Evolutionary conservation across 805 yeast species (phyloP).

Genomic region (Martiniozyma abietophila): DNA sequence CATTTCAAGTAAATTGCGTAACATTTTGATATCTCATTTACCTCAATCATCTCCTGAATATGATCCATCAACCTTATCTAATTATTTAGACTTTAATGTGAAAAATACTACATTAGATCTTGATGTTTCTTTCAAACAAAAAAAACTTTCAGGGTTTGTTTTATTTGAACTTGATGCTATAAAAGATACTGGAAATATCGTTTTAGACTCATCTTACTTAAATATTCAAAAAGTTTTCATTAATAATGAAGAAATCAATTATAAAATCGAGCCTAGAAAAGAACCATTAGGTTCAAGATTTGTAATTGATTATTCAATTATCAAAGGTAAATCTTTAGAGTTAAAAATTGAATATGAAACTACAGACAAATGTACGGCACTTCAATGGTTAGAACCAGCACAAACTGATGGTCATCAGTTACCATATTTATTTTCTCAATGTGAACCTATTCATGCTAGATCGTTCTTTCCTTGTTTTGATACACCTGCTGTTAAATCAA

Average conservation of each 20-base stretch:
- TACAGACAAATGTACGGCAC: conserved; percentile 68
- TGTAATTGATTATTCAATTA: conserved; percentile 22
- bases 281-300: conserved; percentile 58
- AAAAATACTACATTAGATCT: conserved; percentile 43
- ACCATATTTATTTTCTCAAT: conserved; percentile 77
- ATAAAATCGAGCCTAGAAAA: conserved; percentile 29
- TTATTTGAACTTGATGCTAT: conserved; percentile 32
- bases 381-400: conserved; percentile 72
- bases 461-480: conserved; percentile 85
- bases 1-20: conserved; percentile 18
- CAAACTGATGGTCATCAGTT: conserved; percentile 64
- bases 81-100: conserved; percentile 47
- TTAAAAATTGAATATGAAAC: conserved; percentile 52
- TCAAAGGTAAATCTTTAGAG: conserved; percentile 13
- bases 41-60: conserved; percentile 40
- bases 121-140: conserved; percentile 44
- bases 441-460: conserved; percentile 88
- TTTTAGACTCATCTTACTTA: conserved; percentile 63
- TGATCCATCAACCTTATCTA: conserved; percentile 77
- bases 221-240: conserved; percentile 36
- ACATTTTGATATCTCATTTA: conserved; percentile 23
- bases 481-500: conserved; percentile 75
- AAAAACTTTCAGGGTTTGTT: conserved; percentile 48
- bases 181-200: conserved; percentile 28
- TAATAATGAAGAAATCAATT: conserved; percentile 27